These are phyloP conservation scores for Terfezia claveryi DNA, from an alignment of 495 filamentous ascomycete genomes.

Conservation along the genomic window DNA sequence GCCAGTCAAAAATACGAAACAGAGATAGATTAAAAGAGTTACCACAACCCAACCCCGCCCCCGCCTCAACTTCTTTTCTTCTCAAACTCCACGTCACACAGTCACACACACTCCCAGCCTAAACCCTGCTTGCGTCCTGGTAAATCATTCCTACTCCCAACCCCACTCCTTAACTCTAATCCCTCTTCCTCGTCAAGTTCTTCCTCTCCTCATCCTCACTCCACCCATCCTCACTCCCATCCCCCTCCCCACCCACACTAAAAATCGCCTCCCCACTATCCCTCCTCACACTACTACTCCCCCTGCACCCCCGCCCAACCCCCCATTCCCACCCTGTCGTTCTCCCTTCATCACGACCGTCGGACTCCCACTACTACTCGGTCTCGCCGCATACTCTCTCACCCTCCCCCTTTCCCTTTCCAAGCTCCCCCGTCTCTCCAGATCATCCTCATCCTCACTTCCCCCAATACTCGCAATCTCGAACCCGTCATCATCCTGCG, in stretches of 20 bases:
- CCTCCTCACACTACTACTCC: not conserved
- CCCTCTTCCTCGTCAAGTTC: conserved; percentile 12
- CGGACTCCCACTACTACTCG: not conserved
- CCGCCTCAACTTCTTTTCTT: not conserved
- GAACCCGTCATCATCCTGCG: conserved; percentile 91
- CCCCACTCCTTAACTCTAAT: conserved; percentile 1
- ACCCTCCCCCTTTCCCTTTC: not conserved
- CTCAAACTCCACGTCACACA: not conserved
- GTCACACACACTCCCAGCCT: not conserved
- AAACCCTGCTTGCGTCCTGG: not conserved
- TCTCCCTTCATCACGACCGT: conserved; percentile 5
- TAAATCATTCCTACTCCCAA: not conserved
- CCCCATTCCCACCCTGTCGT: not conserved
- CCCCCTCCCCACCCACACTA: conserved; percentile 12
- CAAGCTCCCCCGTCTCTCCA: not conserved
- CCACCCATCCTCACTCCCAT: conserved; percentile 11
- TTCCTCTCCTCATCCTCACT: conserved; percentile 11
- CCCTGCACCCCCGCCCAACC: not conserved
- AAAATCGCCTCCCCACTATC: conserved; percentile 19
- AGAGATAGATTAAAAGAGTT: not conserved
- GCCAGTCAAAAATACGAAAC: not conserved
- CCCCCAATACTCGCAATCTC: conserved; percentile 81
- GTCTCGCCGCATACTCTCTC: not conserved
- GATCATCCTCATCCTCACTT: conserved; percentile 20
- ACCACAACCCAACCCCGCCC: not conserved